Evolutionary conservation across 495 filamentous ascomycete genomes (phyloP), one percentile per base, ranked within the genome.

Genomic region (Penicillium maclennaniae): DNA sequence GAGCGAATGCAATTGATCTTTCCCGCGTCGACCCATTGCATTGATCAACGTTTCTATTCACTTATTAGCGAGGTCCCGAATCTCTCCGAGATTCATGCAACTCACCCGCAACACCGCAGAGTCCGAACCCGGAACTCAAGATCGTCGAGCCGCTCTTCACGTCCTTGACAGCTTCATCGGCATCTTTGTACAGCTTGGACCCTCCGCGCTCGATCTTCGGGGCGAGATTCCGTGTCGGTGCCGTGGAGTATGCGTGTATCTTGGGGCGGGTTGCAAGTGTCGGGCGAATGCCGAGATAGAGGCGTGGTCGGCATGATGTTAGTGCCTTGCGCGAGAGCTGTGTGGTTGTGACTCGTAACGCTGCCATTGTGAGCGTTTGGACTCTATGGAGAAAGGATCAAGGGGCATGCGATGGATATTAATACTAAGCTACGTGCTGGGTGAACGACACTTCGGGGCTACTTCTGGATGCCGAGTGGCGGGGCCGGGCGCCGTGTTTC

Each of bases 81-180:
- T 21, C 17, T 19, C 23, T 15, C n/a, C 45, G 4, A 3, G 3
- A 6, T 5, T 51, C 19, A 44, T 10, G 8, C 8, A 34, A 12
- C 53, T 46, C 50, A 73, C 72, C 72, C n/a, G 90, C 88, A 53
- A 93, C 89, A 54, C 90, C 90, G 68, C 87, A 91, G 56, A 95
- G 86, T 20, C 90, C 90, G 66, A 93, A 95, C 15, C 90, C 90
- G 14, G 89, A 88, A 63, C 87, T 88, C 34, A 95, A 74, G 26
- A 95, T 76, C 0, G 86, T 91, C 51, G 77, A 78, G 57, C 87
- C 79, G 48, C 87, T 79, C 69, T 85, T 79, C 69, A 95, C 81
- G 66, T 92, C 86, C 51, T 83, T 79, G 40, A 93, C 79, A 1
- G 87, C 89, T 42, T 83, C 81, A 34, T 86, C 77, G 10, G 87